Percentiles rank a stretch among this genome's conserved stretches.
Conservation (phyloP, 805 yeast genomes). For the Yarrowia keelungensis region DNA sequence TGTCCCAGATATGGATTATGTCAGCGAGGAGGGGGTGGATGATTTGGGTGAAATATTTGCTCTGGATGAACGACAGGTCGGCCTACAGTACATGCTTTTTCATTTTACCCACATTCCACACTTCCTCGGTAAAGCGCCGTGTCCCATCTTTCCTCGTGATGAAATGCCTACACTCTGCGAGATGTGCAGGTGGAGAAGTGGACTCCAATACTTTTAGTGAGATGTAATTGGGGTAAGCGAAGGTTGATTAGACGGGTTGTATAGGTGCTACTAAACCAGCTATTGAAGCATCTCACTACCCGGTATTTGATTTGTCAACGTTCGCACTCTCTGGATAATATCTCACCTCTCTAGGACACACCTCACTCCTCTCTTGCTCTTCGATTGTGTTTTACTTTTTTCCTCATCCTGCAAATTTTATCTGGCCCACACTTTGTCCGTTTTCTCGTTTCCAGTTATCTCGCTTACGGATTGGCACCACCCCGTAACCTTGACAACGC, state of each 20-base stretch:
- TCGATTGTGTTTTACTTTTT: too few species aligned
- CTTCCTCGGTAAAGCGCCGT: slow-evolving; percentile 10
- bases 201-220: not conserved
- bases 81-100: not conserved
- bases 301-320: too few species aligned
- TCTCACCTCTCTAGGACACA: too few species aligned
- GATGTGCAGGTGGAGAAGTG: slow-evolving; percentile 31
- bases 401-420: not conserved
- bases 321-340: too few species aligned
- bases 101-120: not conserved
- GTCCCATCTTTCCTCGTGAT: slow-evolving; percentile 19
- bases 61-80: too few species aligned
- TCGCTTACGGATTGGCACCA: slow-evolving; percentile 18
- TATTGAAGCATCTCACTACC: too few species aligned
- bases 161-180: slow-evolving; percentile 33
- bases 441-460: not conserved
- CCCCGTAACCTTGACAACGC: slow-evolving; percentile 15
- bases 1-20: slow-evolving; percentile 11
- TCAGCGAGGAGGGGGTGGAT: slow-evolving; percentile 4
- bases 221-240: too few species aligned
- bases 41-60: too few species aligned
- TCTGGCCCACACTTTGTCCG: not conserved
- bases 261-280: too few species aligned
- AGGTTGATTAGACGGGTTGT: too few species aligned
- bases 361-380: too few species aligned